Percentiles rank a stretch among this genome's conserved stretches.
Evolutionary conservation across 306 rosid species (phyloP).

Genomic region (Sindora glabra): DNA sequence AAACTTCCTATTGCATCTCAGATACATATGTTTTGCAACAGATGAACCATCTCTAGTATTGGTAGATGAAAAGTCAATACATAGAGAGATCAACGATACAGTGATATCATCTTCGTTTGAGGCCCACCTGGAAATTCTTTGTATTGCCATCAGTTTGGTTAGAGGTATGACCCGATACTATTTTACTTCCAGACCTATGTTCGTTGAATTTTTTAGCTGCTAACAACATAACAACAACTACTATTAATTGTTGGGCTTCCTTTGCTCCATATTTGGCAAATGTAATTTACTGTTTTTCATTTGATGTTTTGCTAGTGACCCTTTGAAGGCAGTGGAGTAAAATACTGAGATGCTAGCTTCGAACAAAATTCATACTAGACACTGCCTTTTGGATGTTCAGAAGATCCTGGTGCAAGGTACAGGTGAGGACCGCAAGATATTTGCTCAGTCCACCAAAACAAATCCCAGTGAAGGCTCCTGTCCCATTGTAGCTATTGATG

Average conservation of each 20-base stretch:
- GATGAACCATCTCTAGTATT: no score
- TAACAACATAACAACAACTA: slow-evolving; percentile 35
- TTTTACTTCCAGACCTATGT: slow-evolving; percentile 42
- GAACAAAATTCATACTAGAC: slow-evolving; percentile 42
- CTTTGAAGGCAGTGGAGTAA: slow-evolving; percentile 58
- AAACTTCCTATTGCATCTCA: neutral
- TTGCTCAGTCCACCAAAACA: slow-evolving; percentile 35
- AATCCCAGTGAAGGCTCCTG: slow-evolving; percentile 57
- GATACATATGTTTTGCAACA: neutral
- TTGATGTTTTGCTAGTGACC: slow-evolving; percentile 37
- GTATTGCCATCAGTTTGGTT: neutral
- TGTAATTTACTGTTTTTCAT: slow-evolving; percentile 62
- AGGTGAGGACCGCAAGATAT: slow-evolving; percentile 25
- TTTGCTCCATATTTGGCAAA: slow-evolving; percentile 67
- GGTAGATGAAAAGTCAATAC: no score
- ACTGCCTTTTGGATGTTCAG: slow-evolving; percentile 59
- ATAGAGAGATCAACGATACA: neutral
- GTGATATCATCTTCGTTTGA: neutral
- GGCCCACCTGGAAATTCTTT: neutral
- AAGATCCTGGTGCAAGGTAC: slow-evolving; percentile 57
- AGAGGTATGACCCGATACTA: slow-evolving; percentile 4
- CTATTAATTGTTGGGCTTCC: slow-evolving; percentile 54
- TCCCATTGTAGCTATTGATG: slow-evolving; percentile 35
- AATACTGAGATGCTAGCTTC: slow-evolving; percentile 45
- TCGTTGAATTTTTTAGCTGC: slow-evolving; percentile 40